These are phyloP conservation scores for Limnomonas spitsbergensis DNA, from an alignment of 139 green algal species.

Conservation along the genomic window DNA sequence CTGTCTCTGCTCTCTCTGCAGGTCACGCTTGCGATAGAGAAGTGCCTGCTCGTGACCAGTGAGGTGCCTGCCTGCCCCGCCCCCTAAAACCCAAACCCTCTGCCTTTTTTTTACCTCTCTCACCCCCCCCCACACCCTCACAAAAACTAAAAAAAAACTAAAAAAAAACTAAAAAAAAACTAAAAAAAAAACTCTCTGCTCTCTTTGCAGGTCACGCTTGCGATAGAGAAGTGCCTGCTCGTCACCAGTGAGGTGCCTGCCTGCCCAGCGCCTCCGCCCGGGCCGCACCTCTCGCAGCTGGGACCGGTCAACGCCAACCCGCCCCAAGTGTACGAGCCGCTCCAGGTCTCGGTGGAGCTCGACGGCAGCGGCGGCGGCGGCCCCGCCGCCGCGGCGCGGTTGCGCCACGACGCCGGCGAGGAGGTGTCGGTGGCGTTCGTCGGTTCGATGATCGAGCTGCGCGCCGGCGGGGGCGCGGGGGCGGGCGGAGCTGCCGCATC, in stretches of 20 bases:
- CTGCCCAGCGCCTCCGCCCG: neutral
- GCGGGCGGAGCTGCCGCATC: neutral
- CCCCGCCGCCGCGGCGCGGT: neutral
- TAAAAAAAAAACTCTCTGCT: too few relatives aligned
- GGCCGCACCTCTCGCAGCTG: neutral
- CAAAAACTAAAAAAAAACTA: too few relatives aligned
- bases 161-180: too few relatives aligned
- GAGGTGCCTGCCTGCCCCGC: too few relatives aligned
- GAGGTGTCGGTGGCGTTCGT: neutral
- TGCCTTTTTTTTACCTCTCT: too few relatives aligned
- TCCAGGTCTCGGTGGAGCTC: neutral
- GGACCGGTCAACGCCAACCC: conserved; percentile 10
- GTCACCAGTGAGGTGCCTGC: conserved; percentile 20
- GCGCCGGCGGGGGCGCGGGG: neutral
- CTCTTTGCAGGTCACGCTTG: conserved; percentile 24
- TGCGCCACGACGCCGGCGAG: neutral
- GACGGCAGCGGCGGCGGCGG: neutral
- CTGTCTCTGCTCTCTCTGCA: too few relatives aligned
- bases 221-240: conserved; percentile 28
- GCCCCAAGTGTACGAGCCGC: neutral
- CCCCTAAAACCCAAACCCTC: too few relatives aligned
- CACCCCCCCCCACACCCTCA: too few relatives aligned
- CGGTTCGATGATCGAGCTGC: neutral
- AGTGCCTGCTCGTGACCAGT: too few relatives aligned
- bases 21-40: too few relatives aligned